Conservation (phyloP, 2,329 filamentous ascomycete genomes). For the Endoconidiophora polonica region DNA sequence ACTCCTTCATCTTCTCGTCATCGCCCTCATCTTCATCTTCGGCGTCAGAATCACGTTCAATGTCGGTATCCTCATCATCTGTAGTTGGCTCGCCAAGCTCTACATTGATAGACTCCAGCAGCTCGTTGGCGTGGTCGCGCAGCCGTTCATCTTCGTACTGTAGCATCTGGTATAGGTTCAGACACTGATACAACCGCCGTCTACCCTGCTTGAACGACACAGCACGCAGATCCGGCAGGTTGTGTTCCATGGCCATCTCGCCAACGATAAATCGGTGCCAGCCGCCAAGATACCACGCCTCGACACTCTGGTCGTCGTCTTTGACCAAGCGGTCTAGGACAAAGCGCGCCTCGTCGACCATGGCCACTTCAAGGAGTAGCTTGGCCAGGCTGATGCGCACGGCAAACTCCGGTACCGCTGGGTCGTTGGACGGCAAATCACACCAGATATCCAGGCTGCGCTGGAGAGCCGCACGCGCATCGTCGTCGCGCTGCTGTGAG, state of each 20-base stretch:
- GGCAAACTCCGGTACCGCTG: conserved; percentile 67
- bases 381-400: conserved; percentile 69
- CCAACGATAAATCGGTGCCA: conserved; percentile 77
- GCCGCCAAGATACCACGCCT: conserved; percentile 92
- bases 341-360: conserved; percentile 70
- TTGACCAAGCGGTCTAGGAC: conserved; percentile 69
- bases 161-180: conserved; percentile 60
- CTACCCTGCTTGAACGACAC: conserved; percentile 54
- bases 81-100: conserved; percentile 45
- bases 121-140: conserved; percentile 56
- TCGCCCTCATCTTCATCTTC: conserved; percentile 34
- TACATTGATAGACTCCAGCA: conserved; percentile 45
- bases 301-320: conserved; percentile 88
- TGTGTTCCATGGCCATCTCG: conserved; percentile 26
- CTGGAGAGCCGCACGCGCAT: conserved; percentile 62
- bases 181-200: conserved; percentile 66
- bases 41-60: conserved; percentile 30
- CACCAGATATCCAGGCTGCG: conserved; percentile 74
- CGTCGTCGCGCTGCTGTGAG: conserved; percentile 63
- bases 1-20: conserved; percentile 40
- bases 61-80: conserved; percentile 38
- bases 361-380: conserved; percentile 74
- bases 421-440: conserved; percentile 54
- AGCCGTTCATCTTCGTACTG: conserved; percentile 76
- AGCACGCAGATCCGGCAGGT: conserved; percentile 15